Evolutionary conservation across 495 filamentous ascomycete genomes (phyloP), one percentile per base, ranked within the genome.

Genomic region (Penicillium ochrochloron): DNA sequence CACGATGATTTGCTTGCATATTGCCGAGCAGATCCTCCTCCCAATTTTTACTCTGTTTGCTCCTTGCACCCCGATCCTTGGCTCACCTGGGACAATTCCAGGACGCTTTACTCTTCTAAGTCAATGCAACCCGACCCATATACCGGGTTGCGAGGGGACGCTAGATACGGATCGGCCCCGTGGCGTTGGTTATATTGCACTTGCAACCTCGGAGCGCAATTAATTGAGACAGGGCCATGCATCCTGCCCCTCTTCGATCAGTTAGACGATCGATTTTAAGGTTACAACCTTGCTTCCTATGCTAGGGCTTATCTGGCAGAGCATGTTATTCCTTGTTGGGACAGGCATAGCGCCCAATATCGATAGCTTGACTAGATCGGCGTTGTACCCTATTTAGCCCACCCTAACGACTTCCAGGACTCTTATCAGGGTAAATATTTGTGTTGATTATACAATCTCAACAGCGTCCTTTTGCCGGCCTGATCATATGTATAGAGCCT

Each of bases 111-210:
- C 55, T 56, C 31, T 57, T 65, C 51, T 60, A 35, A 55, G 63
- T 57, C 51, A 60, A 61, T 63, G 56, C 59, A 63, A 61, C 34
- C 63, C 27, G 60, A 44, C 59, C 66, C 60, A 69, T 54, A 11
- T 53, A 57, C 60, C 55, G 17, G 66, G 62, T 46, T 41, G 12
- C 42, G 4, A 65, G 51, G 25, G 14, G 29, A 60, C 50, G 54
- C 62, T 62, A 62, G 50, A 41, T 42, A 57, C 59, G 33, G 59
- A 69, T 69, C 56, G 62, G 53, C 55, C 52, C 42, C 41, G 33
- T 46, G 56, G 44, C 46, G 17, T 57, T 52, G 15, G 39, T n/a
- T 17, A 6, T 48, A 11, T 12, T 48, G 11, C 25, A 12, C 44
- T 48, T 48, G 33, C 54, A 59, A 52, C 52, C 12, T 19, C 31